Percentiles rank a stretch among this genome's conserved stretches.
phyloP scores from a whole-genome alignment of 176 grass and related monocot genomes.

The Rhynchospora breviuscula region DNA sequence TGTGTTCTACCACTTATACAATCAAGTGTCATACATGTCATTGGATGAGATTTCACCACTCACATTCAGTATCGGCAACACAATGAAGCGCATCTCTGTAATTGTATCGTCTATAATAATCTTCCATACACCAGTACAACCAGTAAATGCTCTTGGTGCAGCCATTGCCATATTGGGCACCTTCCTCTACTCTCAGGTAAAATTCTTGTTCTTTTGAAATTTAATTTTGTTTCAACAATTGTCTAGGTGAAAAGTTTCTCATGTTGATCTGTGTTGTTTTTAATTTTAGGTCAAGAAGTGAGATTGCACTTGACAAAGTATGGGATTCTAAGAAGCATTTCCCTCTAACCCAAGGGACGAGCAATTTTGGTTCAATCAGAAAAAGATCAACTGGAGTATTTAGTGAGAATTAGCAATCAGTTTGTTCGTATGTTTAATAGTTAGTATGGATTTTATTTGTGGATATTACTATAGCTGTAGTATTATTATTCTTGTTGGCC shows the following conservation, averaged over 20 bases:
- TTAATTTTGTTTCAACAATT: neutral
- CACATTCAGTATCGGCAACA: constrained; percentile 93
- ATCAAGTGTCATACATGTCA: constrained; percentile 99
- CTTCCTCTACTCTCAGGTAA: constrained; percentile 93
- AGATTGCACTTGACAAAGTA: neutral
- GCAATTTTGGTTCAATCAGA: constrained; percentile 6
- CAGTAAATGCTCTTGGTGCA: constrained; percentile 83
- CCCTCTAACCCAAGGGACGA: neutral
- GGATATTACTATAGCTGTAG: neutral
- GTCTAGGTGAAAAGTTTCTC: neutral
- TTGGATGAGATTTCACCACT: constrained; percentile 87
- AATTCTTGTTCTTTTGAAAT: neutral
- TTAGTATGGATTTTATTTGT: neutral
- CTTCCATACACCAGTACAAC: constrained; percentile 82
- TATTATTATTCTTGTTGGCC: neutral
- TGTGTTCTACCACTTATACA: constrained; percentile 98
- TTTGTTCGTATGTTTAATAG: neutral
- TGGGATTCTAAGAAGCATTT: neutral
- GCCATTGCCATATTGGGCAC: constrained; percentile 84
- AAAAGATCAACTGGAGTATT: neutral
- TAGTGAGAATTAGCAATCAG: neutral
- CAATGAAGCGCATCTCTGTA: constrained; percentile 94
- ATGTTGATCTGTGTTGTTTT: neutral
- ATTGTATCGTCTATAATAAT: constrained; percentile 93
- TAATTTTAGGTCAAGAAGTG: constrained; percentile 19